A percentile compares a stretch with the other conserved stretches of the same genome.
phyloP scores from a whole-genome alignment of 1,139 yeast genomes.

The Candida sanyaensis region DNA sequence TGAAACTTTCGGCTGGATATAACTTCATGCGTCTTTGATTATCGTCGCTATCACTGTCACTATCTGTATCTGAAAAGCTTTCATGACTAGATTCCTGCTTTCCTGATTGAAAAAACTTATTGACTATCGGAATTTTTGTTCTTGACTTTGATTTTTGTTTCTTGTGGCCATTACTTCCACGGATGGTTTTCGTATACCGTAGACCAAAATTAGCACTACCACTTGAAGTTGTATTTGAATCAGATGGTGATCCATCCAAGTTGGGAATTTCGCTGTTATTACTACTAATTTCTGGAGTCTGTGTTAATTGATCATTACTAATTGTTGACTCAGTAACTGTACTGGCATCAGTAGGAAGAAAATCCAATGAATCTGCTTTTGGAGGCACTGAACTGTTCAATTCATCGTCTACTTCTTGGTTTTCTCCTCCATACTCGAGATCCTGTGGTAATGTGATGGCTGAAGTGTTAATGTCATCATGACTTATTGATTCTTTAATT shows the following conservation, averaged over 20 bases:
- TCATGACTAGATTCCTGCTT: conserved; percentile 7
- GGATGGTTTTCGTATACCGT: conserved; percentile 8
- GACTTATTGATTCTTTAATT: not conserved
- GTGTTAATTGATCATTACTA: conserved; percentile 1
- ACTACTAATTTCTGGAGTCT: not conserved
- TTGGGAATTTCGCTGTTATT: not conserved
- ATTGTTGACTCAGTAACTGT: not conserved
- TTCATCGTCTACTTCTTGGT: not conserved
- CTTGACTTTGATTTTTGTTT: conserved; percentile 9
- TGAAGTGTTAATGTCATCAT: not conserved
- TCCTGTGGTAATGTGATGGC: not conserved
- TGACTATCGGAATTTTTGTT: conserved; percentile 19
- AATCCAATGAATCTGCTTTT: conserved; percentile 1
- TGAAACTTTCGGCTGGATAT: conserved; percentile 3
- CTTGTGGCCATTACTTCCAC: conserved; percentile 11
- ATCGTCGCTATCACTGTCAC: conserved; percentile 23
- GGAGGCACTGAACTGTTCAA: not conserved
- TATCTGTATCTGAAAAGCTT: conserved; percentile 12
- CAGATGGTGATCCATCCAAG: not conserved
- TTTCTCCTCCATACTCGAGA: not conserved
- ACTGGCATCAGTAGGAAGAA: conserved; percentile 5
- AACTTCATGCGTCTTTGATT: conserved; percentile 6
- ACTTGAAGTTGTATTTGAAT: conserved; percentile 6
- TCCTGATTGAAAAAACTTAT: conserved; percentile 20
- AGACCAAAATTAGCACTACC: conserved; percentile 10